Percentiles rank a stretch among this genome's conserved stretches.
Conservation (phyloP, 495 filamentous ascomycete genomes). For the Trichoderma virens region DNA sequence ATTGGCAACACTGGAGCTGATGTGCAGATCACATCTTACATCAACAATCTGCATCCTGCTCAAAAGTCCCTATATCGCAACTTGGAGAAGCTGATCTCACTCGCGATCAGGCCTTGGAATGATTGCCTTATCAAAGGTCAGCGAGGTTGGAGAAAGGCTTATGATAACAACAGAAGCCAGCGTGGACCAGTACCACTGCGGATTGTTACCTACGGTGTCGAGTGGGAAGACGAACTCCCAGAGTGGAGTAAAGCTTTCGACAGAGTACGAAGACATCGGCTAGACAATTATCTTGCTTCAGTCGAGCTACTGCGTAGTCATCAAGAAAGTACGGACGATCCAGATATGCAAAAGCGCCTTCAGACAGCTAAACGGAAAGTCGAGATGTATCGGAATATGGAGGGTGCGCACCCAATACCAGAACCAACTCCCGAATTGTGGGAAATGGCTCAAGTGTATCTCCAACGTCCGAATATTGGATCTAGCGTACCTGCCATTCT, state of each 20-base stretch:
- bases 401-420: too few relatives aligned
- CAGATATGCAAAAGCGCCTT: too few relatives aligned
- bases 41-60: constrained; percentile 54
- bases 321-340: too few relatives aligned
- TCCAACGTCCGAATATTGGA: too few relatives aligned
- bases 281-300: background rate
- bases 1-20: constrained; percentile 43
- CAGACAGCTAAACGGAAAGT: too few relatives aligned
- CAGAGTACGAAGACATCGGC: background rate
- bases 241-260: background rate
- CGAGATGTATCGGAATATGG: too few relatives aligned
- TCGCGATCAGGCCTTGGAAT: constrained; percentile 46
- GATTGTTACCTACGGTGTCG: background rate
- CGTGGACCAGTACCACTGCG: constrained; percentile 5
- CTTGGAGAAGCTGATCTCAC: constrained; percentile 42
- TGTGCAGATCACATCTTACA: constrained; percentile 60
- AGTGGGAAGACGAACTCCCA: background rate
- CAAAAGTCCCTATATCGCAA: constrained; percentile 43
- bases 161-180: background rate
- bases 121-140: constrained; percentile 17
- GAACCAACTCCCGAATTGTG: too few relatives aligned
- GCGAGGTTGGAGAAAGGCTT: too few relatives aligned
- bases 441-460: too few relatives aligned
- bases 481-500: background rate
- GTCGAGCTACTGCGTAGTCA: too few relatives aligned